Evolutionary conservation across 106 monocot species (phyloP), one percentile per base, ranked within the genome.

Genomic region (Hemerocallis citrina): DNA sequence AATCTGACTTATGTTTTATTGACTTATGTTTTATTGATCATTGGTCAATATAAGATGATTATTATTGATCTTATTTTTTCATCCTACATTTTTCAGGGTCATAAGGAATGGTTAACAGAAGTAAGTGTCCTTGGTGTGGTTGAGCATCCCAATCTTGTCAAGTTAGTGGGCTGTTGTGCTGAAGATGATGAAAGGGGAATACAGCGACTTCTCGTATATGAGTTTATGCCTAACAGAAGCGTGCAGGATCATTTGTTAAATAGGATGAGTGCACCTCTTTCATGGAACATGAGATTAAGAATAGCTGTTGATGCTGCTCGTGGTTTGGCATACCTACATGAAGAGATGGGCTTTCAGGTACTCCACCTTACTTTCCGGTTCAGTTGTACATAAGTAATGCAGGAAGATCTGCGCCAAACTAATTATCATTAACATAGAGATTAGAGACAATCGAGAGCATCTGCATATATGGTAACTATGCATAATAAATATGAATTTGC

Each of bases 41-140:
- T 16, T 4, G 14, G 44, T 13, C 14, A 44, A 17, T 44, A 16
- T 4, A 16, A 4, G 44, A 13, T 44, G 14, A 14, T n/a, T n/a
- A n/a, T n/a, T n/a, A n/a, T n/a, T n/a, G n/a, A n/a, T n/a, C n/a
- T n/a, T n/a, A n/a, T n/a, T n/a, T n/a, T n/a, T n/a, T n/a, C n/a
- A 2, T 59, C 16, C 6, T 20, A 27, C 9, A 30, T 29, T 66
- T 32, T 33, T 37, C 69, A 87, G 86, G 86, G 86, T 11, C 86
- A 87, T 23, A 87, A 82, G 51, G 86, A 87, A 74, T 87, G 86
- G 86, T 52, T 87, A 57, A 82, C 86, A 25, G 86, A 87, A 75
- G 86, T 87, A 23, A 75, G 75, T 58, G 68, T 87, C 52, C 75
- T 87, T 68, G 86, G 86, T 15, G 79, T 87, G 42, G 78, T 87